Evolutionary conservation across 2,329 filamentous ascomycete species (phyloP).

Genomic region (Xylariaceae sp.): DNA sequence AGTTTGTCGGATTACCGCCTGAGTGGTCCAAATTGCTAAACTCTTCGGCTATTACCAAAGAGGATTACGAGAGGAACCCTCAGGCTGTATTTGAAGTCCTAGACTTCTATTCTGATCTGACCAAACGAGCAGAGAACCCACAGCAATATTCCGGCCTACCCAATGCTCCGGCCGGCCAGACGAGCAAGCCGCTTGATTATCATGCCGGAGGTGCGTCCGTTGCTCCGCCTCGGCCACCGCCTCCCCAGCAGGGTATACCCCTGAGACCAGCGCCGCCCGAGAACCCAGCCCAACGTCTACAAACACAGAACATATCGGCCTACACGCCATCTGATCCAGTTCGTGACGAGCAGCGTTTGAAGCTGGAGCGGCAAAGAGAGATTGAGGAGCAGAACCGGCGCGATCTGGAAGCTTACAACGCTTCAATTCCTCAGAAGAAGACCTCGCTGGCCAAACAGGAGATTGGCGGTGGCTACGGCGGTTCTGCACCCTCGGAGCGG

Average conservation of each 20-base stretch:
- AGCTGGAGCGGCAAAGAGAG: slow-evolving; percentile 54
- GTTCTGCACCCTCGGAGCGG: slow-evolving; percentile 50
- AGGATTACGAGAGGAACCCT: slow-evolving; percentile 96
- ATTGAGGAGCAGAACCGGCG: slow-evolving; percentile 63
- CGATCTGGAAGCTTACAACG: slow-evolving; percentile 84
- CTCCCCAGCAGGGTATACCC: slow-evolving; percentile 45
- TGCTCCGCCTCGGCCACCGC: slow-evolving; percentile 63
- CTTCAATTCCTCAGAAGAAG: slow-evolving; percentile 76
- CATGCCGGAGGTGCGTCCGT: slow-evolving; percentile 49
- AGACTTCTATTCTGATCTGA: slow-evolving; percentile 80
- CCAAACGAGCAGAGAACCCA: slow-evolving; percentile 68
- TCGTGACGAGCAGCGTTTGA: slow-evolving; percentile 56
- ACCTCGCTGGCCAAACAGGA: slow-evolving; percentile 83
- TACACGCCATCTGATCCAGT: slow-evolving; percentile 48
- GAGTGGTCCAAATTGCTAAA: slow-evolving; percentile 98
- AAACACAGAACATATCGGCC: slow-evolving; percentile 51
- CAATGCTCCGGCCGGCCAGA: slow-evolving; percentile 51
- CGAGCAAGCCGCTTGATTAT: slow-evolving; percentile 60
- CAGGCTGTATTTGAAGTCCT: slow-evolving; percentile 77
- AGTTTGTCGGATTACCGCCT: slow-evolving; percentile 87
- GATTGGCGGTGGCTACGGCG: slow-evolving; percentile 56
- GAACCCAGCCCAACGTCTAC: slow-evolving; percentile 45
- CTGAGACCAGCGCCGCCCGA: slow-evolving; percentile 43
- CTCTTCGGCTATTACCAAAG: slow-evolving; percentile 94
- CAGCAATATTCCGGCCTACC: slow-evolving; percentile 63